Conservation (phyloP, 2,329 filamentous ascomycete genomes). For the Pseudogymnoascus sp. region DNA sequence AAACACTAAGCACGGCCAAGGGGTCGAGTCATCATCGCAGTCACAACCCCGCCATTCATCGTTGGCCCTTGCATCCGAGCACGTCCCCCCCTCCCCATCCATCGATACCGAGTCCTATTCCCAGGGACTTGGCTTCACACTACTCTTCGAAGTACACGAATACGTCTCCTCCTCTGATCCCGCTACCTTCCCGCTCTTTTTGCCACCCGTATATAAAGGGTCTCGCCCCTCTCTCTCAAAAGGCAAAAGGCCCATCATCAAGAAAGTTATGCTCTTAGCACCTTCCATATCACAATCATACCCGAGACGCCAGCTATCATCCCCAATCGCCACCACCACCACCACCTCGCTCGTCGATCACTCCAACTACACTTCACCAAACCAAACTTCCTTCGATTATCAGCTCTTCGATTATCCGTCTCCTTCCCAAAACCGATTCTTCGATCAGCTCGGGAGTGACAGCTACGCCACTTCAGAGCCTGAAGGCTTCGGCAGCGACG, state of each 20-base stretch:
- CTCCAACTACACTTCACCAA: not conserved
- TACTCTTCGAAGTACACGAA: not conserved
- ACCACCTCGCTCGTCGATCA: not conserved
- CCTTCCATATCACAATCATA: not conserved
- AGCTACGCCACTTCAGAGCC: constrained; percentile 1
- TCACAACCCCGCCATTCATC: not conserved
- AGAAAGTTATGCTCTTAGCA: constrained; percentile 6
- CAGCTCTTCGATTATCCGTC: not conserved
- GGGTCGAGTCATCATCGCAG: not conserved
- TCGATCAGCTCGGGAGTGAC: not conserved
- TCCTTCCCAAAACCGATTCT: not conserved
- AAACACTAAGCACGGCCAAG: not conserved
- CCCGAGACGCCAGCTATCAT: constrained; percentile 2
- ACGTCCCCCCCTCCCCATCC: not conserved
- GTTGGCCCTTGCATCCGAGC: not conserved
- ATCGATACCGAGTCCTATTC: not conserved
- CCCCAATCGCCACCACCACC: not conserved
- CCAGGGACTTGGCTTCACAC: not conserved
- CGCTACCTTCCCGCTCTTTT: not conserved
- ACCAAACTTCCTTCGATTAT: not conserved
- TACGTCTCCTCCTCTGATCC: not conserved
- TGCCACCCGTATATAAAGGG: constrained; percentile 3
- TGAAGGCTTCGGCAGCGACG: not conserved
- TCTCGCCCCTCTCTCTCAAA: not conserved
- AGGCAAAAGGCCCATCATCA: not conserved